phyloP scores from a whole-genome alignment of 768 basidiomycete genomes.

The Leccinum uliginosum region DNA sequence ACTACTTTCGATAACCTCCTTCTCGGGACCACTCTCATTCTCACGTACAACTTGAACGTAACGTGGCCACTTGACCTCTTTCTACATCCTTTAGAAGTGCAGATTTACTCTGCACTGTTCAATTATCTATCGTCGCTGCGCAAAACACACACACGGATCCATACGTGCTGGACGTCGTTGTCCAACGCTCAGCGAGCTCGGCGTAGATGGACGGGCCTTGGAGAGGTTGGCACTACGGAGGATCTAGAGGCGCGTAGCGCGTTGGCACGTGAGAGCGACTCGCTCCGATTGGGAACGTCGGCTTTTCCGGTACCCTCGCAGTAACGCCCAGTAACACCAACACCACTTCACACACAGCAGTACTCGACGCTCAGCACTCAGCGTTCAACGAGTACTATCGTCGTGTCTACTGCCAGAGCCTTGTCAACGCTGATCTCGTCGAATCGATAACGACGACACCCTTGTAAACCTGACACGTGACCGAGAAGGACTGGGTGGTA shows the following conservation, averaged over 20 bases:
- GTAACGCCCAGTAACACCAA: not conserved
- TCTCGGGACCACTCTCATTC: conserved; percentile 70
- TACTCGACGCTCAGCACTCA: not conserved
- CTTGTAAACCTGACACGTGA: conserved; percentile 18
- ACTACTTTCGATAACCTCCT: conserved; percentile 69
- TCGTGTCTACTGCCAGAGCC: not conserved
- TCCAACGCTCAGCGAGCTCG: conserved; percentile 83
- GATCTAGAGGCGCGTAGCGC: conserved; percentile 45
- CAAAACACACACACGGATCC: conserved; percentile 76
- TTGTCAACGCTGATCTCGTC: no score
- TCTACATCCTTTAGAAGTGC: conserved; percentile 69
- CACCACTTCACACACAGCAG: not conserved
- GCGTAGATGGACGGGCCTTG: conserved; percentile 80
- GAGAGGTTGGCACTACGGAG: conserved; percentile 78
- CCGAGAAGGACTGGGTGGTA: conserved; percentile 16
- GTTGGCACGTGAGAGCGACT: conserved; percentile 16
- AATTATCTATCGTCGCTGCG: conserved; percentile 80
- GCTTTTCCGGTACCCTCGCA: not conserved
- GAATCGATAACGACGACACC: no score
- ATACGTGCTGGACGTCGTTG: conserved; percentile 79
- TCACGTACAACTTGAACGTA: conserved; percentile 69
- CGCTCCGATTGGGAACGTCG: not conserved
- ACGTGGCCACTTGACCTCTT: conserved; percentile 91
- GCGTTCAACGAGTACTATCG: not conserved
- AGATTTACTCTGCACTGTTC: conserved; percentile 75